Percentiles rank a stretch among this genome's conserved stretches.
Conservation (phyloP, 1,284 basidiomycete species). For the Psilocybe mexicana region DNA sequence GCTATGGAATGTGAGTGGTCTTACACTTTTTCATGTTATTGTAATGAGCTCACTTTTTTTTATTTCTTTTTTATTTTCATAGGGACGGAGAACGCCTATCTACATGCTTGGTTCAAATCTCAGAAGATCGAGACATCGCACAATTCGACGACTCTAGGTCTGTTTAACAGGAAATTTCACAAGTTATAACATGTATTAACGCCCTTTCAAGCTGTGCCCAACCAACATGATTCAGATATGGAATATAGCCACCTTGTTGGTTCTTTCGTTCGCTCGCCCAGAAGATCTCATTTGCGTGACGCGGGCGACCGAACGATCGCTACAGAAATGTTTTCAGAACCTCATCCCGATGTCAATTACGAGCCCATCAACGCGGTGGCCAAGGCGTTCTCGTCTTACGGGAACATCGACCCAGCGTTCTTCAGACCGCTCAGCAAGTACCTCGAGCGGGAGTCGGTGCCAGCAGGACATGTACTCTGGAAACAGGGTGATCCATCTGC, state of each 20-base stretch:
- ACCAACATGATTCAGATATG: slow-evolving; percentile 50
- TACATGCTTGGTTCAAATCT: slow-evolving; percentile 73
- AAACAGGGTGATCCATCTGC: slow-evolving; percentile 73
- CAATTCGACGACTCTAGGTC: slow-evolving; percentile 35
- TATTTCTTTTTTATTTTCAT: not conserved
- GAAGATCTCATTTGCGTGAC: slow-evolving; percentile 73
- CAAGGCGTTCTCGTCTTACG: slow-evolving; percentile 76
- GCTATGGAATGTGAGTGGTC: slow-evolving; percentile 83
- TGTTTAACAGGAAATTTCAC: slow-evolving; percentile 11
- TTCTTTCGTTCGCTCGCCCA: slow-evolving; percentile 72
- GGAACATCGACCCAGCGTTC: slow-evolving; percentile 45
- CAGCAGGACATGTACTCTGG: slow-evolving; percentile 75
- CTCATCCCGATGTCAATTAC: slow-evolving; percentile 25
- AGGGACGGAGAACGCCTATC: slow-evolving; percentile 91
- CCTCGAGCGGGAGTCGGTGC: slow-evolving; percentile 64
- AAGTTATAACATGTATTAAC: not conserved
- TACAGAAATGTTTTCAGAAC: slow-evolving; percentile 29
- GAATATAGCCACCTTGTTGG: slow-evolving; percentile 46
- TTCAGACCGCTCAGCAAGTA: slow-evolving; percentile 68
- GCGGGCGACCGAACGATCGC: slow-evolving; percentile 76
- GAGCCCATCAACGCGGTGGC: slow-evolving; percentile 71
- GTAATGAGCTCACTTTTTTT: not conserved
- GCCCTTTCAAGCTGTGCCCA: slow-evolving; percentile 51
- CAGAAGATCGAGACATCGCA: slow-evolving; percentile 52
- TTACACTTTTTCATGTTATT: not conserved